Evolutionary conservation across 352 stramenopile species (phyloP), one percentile per base, ranked within the genome.

Genomic region (Globisporangium megalacanthum): DNA sequence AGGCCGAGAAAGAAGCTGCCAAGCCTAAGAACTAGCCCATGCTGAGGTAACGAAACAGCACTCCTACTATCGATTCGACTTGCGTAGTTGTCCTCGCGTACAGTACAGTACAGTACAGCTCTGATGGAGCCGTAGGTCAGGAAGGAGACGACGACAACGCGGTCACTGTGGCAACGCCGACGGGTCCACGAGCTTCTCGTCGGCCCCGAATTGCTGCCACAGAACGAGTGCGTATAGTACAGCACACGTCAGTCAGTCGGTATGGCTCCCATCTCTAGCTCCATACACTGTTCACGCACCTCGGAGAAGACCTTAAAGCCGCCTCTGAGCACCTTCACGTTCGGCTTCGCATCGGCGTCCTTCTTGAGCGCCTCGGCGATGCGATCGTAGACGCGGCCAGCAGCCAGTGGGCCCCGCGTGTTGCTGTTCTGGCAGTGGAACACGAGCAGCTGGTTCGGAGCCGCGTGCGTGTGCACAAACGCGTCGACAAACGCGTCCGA

Each of bases 401-500:
- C 68, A 9, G 55, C 51, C 1, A 48, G 60, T 20, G 64, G 64
- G 6, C 64, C 64, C 13, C 64, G 59, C 14, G 52, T 53, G 31
- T 71, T 71, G 60, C 64, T 76, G 58, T 71, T 73, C 25, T 73
- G 57, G 54, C 68, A 76, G 52, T 76, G 68, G 55, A 75, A 72
- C n/a, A 75, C 61, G 31, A 75, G 33, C n/a, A 61, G n/a, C 6
- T 58, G 56, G 10, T 64, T 61, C n/a, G n/a, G n/a, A n/a, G 37
- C n/a, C 50, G 52, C 65, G 56, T 68, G 55, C 49, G 61, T 61
- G 15, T 59, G 56, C 6, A 75, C 35, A 39, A 75, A 67, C 22
- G 58, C 56, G 45, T 75, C 68, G 11, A 75, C 49, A 20, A 70
- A 66, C 22, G 60, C 64, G 56, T 75, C 68, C 35, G 66, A 49